A percentile compares a stretch with the other conserved stretches of the same genome.
These are phyloP conservation scores for Anacardium occidentale DNA, from an alignment of 345 rosid genomes.

Conservation along the genomic window DNA sequence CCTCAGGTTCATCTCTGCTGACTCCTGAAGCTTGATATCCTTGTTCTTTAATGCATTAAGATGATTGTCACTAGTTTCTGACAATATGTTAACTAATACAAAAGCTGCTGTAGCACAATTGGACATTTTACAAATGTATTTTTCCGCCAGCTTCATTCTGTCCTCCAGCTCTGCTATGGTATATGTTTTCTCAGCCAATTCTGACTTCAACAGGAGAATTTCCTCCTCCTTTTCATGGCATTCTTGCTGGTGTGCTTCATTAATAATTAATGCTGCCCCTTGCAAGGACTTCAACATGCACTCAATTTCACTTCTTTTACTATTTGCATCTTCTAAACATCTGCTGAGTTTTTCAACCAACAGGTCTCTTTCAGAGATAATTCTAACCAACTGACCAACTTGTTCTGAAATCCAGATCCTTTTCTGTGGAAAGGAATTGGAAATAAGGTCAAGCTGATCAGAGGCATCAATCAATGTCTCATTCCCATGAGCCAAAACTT, in stretches of 20 bases:
- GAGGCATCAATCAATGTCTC: slow-evolving; percentile 65
- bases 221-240: slow-evolving; percentile 69
- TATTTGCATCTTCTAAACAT: slow-evolving; percentile 80
- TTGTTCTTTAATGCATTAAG: slow-evolving; percentile 47
- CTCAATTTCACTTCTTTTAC: slow-evolving; percentile 64
- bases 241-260: slow-evolving; percentile 86
- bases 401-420: slow-evolving; percentile 89
- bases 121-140: slow-evolving; percentile 46
- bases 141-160: slow-evolving; percentile 53
- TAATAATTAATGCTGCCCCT: slow-evolving; percentile 77
- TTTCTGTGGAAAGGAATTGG: slow-evolving; percentile 62
- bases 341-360: slow-evolving; percentile 76
- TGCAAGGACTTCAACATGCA: slow-evolving; percentile 80
- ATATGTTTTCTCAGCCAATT: slow-evolving; percentile 47
- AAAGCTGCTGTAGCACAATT: slow-evolving; percentile 75
- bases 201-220: slow-evolving; percentile 52
- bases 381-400: slow-evolving; percentile 61
- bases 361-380: slow-evolving; percentile 65
- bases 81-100: slow-evolving; percentile 64
- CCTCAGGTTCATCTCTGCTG: slow-evolving; percentile 34
- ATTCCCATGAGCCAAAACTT: slow-evolving; percentile 64
- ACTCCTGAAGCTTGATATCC: slow-evolving; percentile 45
- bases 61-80: slow-evolving; percentile 45
- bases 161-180: slow-evolving; percentile 50
- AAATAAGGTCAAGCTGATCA: slow-evolving; percentile 64